Evolutionary conservation across 2,329 filamentous ascomycete species (phyloP).

Genomic region (Monilinia fructicola): DNA sequence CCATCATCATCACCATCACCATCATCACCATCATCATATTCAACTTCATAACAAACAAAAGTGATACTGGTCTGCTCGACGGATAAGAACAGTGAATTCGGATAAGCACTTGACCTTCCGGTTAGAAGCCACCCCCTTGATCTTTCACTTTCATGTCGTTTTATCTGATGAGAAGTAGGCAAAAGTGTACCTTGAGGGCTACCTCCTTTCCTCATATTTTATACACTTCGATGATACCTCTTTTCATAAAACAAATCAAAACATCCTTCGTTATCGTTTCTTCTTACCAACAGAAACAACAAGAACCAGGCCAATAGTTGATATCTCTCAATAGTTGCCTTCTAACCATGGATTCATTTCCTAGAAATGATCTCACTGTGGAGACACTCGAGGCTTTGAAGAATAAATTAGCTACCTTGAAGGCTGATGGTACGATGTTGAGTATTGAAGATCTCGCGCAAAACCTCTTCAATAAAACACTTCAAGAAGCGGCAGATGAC

Average conservation of each 20-base stretch:
- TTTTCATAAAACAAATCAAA: not conserved
- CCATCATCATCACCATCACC: not conserved
- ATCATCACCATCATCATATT: not conserved
- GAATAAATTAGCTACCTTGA: not conserved
- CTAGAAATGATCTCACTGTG: not conserved
- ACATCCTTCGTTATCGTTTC: not conserved
- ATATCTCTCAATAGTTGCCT: not conserved
- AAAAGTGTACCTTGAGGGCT: not conserved
- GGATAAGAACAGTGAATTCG: not conserved
- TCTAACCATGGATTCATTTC: not conserved
- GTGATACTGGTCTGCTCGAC: not conserved
- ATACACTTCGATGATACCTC: too few relatives aligned
- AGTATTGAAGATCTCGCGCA: conserved; percentile 9
- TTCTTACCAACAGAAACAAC: not conserved
- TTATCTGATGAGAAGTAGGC: not conserved
- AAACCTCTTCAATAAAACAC: not conserved
- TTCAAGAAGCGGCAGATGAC: not conserved
- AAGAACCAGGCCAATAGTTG: not conserved
- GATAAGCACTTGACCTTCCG: conserved; percentile 1
- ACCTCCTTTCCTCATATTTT: not conserved
- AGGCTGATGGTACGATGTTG: not conserved
- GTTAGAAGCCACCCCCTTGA: not conserved
- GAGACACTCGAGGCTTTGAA: not conserved
- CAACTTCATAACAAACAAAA: not conserved
- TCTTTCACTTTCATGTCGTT: not conserved